Percentiles rank a stretch among this genome's conserved stretches.
These are phyloP conservation scores for Gossypium stocksii DNA, from an alignment of 345 rosid genomes.

Conservation along the genomic window DNA sequence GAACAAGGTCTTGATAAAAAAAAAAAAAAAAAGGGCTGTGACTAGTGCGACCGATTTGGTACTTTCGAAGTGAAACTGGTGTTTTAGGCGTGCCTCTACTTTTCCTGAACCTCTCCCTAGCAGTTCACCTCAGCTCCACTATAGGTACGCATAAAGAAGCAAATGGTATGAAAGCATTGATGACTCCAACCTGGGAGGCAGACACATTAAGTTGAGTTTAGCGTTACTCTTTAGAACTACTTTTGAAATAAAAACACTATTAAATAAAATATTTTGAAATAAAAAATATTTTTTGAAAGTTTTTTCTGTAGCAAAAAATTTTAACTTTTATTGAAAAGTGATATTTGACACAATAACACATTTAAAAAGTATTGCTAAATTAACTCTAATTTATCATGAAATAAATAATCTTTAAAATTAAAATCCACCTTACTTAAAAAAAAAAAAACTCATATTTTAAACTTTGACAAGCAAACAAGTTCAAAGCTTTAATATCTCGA, in stretches of 20 bases:
- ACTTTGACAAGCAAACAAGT: not conserved
- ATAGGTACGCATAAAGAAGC: slow-evolving; percentile 51
- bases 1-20: too few species aligned
- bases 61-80: slow-evolving; percentile 57
- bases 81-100: slow-evolving; percentile 55
- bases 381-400: slow-evolving; percentile 11
- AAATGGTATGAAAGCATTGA: slow-evolving; percentile 25
- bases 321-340: too few species aligned
- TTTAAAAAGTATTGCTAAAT: too few species aligned
- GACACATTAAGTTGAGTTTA: not conserved
- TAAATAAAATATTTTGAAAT: too few species aligned
- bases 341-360: too few species aligned
- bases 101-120: slow-evolving; percentile 80
- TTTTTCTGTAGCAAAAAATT: too few species aligned
- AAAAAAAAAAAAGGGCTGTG: too few species aligned
- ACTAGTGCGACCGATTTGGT: too few species aligned
- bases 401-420: not conserved
- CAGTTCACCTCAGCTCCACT: slow-evolving; percentile 81
- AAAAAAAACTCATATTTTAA: not conserved
- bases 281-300: too few species aligned
- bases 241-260: too few species aligned
- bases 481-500: not conserved
- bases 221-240: accelerated
- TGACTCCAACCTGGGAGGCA: slow-evolving; percentile 23
- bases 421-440: not conserved